Conservation (phyloP, 1,284 basidiomycete species). For the Ustilago loliicola region DNA sequence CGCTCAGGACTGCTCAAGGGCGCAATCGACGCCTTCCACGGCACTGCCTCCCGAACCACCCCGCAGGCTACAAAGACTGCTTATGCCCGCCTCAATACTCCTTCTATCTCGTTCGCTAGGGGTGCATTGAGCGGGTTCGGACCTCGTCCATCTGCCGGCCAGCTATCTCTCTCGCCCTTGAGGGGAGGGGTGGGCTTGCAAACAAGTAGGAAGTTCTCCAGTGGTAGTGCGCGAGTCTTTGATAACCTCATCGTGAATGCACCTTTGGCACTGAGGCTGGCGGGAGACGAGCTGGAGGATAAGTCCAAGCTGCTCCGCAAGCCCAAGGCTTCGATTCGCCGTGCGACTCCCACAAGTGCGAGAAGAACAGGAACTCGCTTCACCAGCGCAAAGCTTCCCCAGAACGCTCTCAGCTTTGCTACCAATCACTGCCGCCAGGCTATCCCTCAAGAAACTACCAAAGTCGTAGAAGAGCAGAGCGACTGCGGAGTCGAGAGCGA, state of each 20-base stretch:
- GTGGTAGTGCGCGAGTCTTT: constrained; percentile 38
- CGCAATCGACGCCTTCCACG: constrained; percentile 14
- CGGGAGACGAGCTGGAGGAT: constrained; percentile 34
- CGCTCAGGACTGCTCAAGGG: constrained; percentile 27
- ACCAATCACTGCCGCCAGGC: background rate
- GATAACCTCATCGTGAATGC: constrained; percentile 51
- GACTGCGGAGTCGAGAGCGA: background rate
- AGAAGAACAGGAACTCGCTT: constrained; percentile 27
- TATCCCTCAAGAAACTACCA: background rate
- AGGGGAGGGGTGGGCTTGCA: constrained; percentile 39
- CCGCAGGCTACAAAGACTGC: background rate
- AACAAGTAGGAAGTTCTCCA: constrained; percentile 36
- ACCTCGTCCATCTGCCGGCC: constrained; percentile 19
- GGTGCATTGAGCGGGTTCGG: constrained; percentile 29
- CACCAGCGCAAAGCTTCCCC: constrained; percentile 4
- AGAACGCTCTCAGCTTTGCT: constrained; percentile 16
- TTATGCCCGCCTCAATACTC: constrained; percentile 14
- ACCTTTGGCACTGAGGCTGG: constrained; percentile 46
- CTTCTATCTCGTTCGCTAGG: constrained; percentile 22
- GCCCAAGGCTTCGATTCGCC: background rate
- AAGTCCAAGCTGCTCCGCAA: constrained; percentile 27
- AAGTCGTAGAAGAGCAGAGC: background rate
- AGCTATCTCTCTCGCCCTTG: constrained; percentile 25
- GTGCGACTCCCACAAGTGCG: background rate
- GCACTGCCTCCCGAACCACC: constrained; percentile 5